phyloP scores from a whole-genome alignment of 306 rosid genomes.

The Fragaria nilgerrensis region DNA sequence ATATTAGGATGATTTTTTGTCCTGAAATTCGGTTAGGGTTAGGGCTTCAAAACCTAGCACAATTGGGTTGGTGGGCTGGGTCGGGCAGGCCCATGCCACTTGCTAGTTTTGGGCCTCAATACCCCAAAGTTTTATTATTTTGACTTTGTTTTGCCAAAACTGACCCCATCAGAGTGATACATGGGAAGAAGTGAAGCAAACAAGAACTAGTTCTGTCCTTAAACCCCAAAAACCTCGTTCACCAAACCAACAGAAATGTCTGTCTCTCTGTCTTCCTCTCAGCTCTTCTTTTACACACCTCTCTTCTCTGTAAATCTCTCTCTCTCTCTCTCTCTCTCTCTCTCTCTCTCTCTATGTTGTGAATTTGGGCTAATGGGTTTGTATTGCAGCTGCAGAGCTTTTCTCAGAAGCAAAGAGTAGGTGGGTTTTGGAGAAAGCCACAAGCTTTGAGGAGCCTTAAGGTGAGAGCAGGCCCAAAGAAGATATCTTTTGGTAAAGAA shows the following conservation, averaged over 20 bases:
- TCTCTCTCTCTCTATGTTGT: background rate
- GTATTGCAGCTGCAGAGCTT: slow-evolving; percentile 38
- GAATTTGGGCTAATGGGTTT: slow-evolving; percentile 15
- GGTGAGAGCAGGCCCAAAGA: slow-evolving; percentile 73
- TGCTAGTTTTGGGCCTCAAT: background rate
- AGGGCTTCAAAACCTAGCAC: too few species aligned
- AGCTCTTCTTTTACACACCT: slow-evolving; percentile 27
- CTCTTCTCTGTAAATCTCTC: slow-evolving; percentile 34
- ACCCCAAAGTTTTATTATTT: too few species aligned
- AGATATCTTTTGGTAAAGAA: slow-evolving; percentile 63
- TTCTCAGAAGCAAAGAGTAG: slow-evolving; percentile 29
- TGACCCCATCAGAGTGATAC: background rate
- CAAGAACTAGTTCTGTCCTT: background rate
- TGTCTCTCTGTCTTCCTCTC: slow-evolving; percentile 25
- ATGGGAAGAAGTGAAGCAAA: background rate
- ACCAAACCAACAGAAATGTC: slow-evolving; percentile 25
- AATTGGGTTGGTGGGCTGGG: background rate
- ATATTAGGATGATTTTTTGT: too few species aligned
- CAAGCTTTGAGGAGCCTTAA: slow-evolving; percentile 20
- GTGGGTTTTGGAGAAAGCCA: slow-evolving; percentile 39
- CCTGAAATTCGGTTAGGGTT: too few species aligned
- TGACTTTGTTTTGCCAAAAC: too few species aligned
- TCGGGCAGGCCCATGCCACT: background rate
- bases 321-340: slow-evolving; percentile 15
- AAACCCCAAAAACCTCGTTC: slow-evolving; percentile 1